These are phyloP conservation scores for Rhodamnia argentea DNA, from an alignment of 345 rosid species.

Conservation along the genomic window DNA sequence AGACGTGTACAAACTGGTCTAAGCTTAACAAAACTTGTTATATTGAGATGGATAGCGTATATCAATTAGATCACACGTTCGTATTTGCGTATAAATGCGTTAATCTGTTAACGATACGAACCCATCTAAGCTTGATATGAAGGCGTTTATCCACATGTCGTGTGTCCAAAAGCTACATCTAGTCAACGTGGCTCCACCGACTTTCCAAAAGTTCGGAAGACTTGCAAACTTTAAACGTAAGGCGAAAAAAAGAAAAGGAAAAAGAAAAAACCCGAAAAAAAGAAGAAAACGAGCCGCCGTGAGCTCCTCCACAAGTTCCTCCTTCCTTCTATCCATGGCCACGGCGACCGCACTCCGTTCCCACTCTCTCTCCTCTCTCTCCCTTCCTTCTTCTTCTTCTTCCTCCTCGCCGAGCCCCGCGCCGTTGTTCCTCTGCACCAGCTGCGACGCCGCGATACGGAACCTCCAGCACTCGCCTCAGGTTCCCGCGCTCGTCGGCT, in stretches of 20 bases:
- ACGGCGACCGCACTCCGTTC: constrained; percentile 6
- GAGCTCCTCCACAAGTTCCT: constrained; percentile 25
- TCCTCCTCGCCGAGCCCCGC: constrained; percentile 12
- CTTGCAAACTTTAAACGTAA: neutral
- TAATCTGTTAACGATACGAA: fast-evolving
- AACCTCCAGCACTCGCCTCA: constrained; percentile 6
- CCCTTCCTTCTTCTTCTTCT: constrained; percentile 10
- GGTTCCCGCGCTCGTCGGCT: neutral
- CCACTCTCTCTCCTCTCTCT: neutral
- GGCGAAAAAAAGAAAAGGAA: neutral
- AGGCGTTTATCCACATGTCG: neutral
- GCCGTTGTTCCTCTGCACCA: neutral
- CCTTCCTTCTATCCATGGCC: constrained; percentile 40
- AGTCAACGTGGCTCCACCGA: neutral
- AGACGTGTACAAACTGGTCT: neutral
- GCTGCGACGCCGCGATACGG: constrained; percentile 1
- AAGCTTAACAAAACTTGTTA: neutral
- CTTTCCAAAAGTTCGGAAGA: neutral
- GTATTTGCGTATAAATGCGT: neutral
- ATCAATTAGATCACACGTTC: fast-evolving
- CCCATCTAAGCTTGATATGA: fast-evolving
- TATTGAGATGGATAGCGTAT: neutral
- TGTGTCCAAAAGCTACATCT: neutral
- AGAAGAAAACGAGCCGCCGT: neutral
- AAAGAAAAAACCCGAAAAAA: neutral